A percentile compares a stretch with the other conserved stretches of the same genome.
phyloP scores from a whole-genome alignment of 306 rosid genomes.

The Quillaja saponaria region DNA sequence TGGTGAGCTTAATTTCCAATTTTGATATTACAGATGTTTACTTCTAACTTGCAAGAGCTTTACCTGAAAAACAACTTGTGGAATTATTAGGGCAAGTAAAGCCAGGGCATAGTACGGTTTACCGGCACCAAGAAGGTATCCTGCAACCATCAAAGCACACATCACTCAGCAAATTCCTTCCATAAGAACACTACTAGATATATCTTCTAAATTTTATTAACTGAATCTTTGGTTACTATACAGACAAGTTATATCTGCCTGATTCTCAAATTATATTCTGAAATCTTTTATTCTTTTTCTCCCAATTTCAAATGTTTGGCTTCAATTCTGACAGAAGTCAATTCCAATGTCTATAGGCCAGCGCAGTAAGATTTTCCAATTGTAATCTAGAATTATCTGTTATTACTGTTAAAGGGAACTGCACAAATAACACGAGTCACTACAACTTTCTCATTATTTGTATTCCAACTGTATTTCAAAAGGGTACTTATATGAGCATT shows the following conservation, averaged over 20 bases:
- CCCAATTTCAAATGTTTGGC: not conserved
- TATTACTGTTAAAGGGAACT: not conserved
- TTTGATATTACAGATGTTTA: too few species aligned
- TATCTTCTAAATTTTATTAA: not conserved
- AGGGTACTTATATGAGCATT: too few species aligned
- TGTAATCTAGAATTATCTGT: not conserved
- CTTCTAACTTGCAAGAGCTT: not conserved
- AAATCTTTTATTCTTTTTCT: not conserved
- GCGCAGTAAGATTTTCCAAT: not conserved
- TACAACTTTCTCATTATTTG: not conserved
- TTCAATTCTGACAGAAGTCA: not conserved
- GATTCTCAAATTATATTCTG: slow-evolving; percentile 1
- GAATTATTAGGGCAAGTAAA: slow-evolving; percentile 70
- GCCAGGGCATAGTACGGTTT: slow-evolving; percentile 88
- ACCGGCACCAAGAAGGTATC: slow-evolving; percentile 84
- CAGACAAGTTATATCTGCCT: not conserved
- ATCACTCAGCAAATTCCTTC: not conserved
- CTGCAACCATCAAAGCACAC: slow-evolving; percentile 43
- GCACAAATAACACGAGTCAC: not conserved
- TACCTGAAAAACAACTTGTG: slow-evolving; percentile 95
- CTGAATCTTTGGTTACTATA: not conserved
- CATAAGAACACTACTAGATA: slow-evolving; percentile 3
- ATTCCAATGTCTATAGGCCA: not conserved
- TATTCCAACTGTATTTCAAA: not conserved
- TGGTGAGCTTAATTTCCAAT: not conserved